Conservation (phyloP, 805 yeast species). For the Nakazawaea ambrosiae region DNA sequence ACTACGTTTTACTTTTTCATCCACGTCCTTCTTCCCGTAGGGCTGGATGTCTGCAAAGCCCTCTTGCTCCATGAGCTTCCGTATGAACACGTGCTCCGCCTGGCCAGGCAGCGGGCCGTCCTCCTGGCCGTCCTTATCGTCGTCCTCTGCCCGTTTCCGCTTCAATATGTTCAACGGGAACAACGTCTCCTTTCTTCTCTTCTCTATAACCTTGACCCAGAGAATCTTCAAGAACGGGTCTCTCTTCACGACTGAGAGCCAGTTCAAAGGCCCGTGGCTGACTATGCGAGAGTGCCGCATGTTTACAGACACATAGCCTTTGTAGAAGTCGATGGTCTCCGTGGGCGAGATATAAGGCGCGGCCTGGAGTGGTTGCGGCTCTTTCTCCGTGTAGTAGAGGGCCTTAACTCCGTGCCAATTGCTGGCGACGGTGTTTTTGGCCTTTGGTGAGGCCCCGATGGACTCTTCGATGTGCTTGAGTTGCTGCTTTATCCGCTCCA, state of each 20-base stretch:
- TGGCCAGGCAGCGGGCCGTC: no score
- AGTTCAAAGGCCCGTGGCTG: conserved; percentile 47
- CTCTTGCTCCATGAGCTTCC: conserved; percentile 27
- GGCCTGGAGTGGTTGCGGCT: no score
- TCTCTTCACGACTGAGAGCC: conserved; percentile 39
- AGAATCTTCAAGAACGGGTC: conserved; percentile 33
- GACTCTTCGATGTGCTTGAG: conserved; percentile 41
- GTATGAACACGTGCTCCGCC: conserved; percentile 1
- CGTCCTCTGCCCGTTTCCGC: conserved; percentile 15
- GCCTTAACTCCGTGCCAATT: neutral
- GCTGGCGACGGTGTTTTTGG: conserved; percentile 2
- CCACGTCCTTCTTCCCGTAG: conserved; percentile 14
- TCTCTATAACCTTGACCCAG: conserved; percentile 23
- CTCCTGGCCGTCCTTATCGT: no score
- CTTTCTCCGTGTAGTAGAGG: neutral
- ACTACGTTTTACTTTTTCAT: conserved; percentile 14
- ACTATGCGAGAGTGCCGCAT: conserved; percentile 32
- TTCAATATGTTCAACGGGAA: conserved; percentile 10
- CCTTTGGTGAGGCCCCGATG: conserved; percentile 19
- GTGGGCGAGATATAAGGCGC: conserved; percentile 18
- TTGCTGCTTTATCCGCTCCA: conserved; percentile 32
- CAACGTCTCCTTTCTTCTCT: conserved; percentile 13
- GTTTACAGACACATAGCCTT: conserved; percentile 35
- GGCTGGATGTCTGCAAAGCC: conserved; percentile 32
- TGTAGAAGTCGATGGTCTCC: conserved; percentile 34